phyloP scores from a whole-genome alignment of 805 yeast species.

The Starmerella potacharoeniae region DNA sequence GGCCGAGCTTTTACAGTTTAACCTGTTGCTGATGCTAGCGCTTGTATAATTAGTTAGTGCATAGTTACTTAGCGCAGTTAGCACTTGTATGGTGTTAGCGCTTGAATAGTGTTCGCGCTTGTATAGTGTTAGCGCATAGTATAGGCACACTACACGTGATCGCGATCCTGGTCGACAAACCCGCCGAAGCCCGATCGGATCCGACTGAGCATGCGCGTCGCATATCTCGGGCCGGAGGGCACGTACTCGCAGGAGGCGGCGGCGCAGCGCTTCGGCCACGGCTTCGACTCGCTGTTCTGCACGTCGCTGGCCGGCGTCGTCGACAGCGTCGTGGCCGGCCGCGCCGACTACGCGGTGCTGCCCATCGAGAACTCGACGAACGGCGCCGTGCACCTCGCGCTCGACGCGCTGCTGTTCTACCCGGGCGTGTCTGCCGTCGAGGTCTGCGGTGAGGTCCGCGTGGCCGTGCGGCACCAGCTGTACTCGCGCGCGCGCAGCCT shows the following conservation, averaged over 20 bases:
- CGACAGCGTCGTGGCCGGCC: conserved; percentile 35
- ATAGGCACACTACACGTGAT: too few relatives aligned
- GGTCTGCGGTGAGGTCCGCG: conserved; percentile 70
- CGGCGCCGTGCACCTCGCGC: conserved; percentile 81
- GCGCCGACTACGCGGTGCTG: conserved; percentile 61
- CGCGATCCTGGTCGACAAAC: too few relatives aligned
- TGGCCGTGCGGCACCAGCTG: conserved; percentile 69
- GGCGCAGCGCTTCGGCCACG: conserved; percentile 7
- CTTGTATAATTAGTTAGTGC: too few relatives aligned
- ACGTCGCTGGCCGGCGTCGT: conserved; percentile 46
- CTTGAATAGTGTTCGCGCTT: too few relatives aligned
- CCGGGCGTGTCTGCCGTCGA: conserved; percentile 30
- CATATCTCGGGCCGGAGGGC: conserved; percentile 81
- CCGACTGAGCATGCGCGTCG: conserved; percentile 26
- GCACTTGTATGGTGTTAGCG: too few relatives aligned
- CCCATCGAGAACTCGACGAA: conserved; percentile 93
- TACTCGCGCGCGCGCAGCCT: conserved; percentile 36
- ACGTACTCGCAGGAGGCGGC: conserved; percentile 82
- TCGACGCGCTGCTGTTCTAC: conserved; percentile 51
- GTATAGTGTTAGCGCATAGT: too few relatives aligned
- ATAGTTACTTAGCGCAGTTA: too few relatives aligned
- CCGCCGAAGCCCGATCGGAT: too few relatives aligned
- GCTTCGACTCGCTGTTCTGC: conserved; percentile 21
- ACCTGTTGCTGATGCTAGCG: too few relatives aligned
- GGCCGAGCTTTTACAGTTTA: too few relatives aligned